Evolutionary conservation across 805 yeast genomes (phyloP).

Genomic region (Candida peoriensis): DNA sequence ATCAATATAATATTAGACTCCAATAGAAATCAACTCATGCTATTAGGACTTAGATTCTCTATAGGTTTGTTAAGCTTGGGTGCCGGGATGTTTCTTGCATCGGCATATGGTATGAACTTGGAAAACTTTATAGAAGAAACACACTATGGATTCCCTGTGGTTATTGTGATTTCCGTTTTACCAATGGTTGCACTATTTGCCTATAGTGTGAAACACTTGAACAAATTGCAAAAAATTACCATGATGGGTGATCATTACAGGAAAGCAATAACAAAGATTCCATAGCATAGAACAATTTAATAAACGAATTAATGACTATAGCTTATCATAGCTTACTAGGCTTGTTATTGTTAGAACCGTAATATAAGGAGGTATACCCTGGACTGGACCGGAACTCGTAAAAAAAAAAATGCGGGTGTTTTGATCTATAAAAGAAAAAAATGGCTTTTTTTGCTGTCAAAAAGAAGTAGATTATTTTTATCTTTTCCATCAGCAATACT

Average conservation of each 20-base stretch:
- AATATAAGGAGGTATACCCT: too few species aligned
- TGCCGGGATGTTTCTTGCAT: slow-evolving; percentile 72
- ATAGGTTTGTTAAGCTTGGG: slow-evolving; percentile 82
- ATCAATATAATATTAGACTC: slow-evolving; percentile 90
- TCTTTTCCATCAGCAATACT: too few species aligned
- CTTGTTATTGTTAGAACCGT: too few species aligned
- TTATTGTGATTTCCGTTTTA: slow-evolving; percentile 36
- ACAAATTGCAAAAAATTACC: slow-evolving; percentile 67
- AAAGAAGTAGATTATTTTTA: too few species aligned
- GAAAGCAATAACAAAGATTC: too few species aligned
- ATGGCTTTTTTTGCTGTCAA: too few species aligned
- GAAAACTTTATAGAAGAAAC: slow-evolving; percentile 87
- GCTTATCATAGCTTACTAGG: too few species aligned
- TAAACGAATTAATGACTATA: too few species aligned
- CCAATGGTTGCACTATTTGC: slow-evolving; percentile 44
- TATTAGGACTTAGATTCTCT: slow-evolving; percentile 77
- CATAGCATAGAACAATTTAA: too few species aligned
- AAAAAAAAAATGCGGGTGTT: too few species aligned
- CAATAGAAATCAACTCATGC: slow-evolving; percentile 88
- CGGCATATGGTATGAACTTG: slow-evolving; percentile 93
- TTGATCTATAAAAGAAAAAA: too few species aligned
- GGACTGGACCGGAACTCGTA: too few species aligned
- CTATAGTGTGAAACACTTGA: slow-evolving; percentile 52
- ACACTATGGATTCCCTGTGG: slow-evolving; percentile 58
- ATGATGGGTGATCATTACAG: slow-evolving; percentile 42